A percentile compares a stretch with the other conserved stretches of the same genome.
phyloP scores from a whole-genome alignment of 345 rosid species.

The Eucalyptus albens region DNA sequence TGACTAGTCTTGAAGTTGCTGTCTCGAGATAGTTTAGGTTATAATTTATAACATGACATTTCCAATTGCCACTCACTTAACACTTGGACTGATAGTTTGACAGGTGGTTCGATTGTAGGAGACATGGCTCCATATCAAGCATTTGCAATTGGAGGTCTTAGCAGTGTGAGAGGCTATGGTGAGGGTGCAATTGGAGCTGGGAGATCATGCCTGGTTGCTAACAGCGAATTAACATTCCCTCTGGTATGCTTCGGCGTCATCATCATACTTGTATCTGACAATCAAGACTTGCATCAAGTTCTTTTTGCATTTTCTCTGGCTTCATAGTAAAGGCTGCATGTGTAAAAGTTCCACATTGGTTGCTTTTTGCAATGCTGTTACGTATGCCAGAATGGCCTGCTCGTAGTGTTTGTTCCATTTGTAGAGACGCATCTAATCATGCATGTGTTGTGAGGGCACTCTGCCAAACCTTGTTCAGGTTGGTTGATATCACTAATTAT shows the following conservation, averaged over 20 bases:
- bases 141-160: constrained; percentile 85
- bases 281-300: background rate
- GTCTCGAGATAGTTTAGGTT: background rate
- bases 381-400: background rate
- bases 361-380: background rate
- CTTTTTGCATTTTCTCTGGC: background rate
- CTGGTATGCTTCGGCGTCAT: constrained; percentile 37
- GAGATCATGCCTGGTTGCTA: constrained; percentile 81
- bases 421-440: background rate
- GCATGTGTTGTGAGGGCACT: background rate
- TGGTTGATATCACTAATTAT: background rate
- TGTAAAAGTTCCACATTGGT: background rate
- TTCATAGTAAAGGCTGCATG: background rate
- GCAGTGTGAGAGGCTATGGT: constrained; percentile 89
- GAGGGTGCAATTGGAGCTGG: constrained; percentile 96
- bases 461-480: background rate
- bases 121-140: constrained; percentile 99
- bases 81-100: constrained; percentile 44
- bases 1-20: background rate
- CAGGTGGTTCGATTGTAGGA: constrained; percentile 97
- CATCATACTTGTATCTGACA: background rate
- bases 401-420: background rate
- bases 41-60: background rate
- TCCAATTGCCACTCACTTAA: constrained; percentile 9
- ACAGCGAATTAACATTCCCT: constrained; percentile 69